Evolutionary conservation across 345 rosid genomes (phyloP).

Genomic region (Raphanus raphanistrum): DNA sequence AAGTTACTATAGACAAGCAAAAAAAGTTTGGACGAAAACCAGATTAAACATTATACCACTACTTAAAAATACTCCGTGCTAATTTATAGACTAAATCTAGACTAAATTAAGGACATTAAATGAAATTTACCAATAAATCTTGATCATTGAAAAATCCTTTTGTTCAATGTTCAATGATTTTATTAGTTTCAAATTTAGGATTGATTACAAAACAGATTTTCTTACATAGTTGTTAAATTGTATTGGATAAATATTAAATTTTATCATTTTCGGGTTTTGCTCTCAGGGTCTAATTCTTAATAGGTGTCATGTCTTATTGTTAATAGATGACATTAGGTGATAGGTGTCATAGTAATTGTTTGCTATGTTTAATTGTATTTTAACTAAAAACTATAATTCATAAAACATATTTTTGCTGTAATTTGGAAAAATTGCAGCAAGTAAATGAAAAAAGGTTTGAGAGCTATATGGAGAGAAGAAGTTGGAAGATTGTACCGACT

Average conservation of each 20-base stretch:
- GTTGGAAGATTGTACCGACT: no score
- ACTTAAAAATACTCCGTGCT: neutral
- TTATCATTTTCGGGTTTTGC: neutral
- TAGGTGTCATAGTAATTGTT: neutral
- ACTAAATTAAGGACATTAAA: neutral
- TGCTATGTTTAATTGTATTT: no score
- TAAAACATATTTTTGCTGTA: no score
- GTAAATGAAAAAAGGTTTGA: no score
- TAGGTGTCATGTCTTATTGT: neutral
- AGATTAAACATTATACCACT: neutral
- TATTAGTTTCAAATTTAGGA: neutral
- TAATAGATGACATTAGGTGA: neutral
- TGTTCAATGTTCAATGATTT: neutral
- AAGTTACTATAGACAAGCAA: neutral
- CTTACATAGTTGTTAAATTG: neutral
- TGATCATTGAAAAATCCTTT: neutral
- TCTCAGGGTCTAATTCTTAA: neutral
- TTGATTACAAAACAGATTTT: neutral
- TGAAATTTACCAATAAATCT: neutral
- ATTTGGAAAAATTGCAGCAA: no score
- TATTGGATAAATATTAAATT: neutral
- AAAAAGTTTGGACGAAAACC: neutral
- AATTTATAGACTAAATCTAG: neutral
- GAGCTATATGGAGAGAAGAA: no score
- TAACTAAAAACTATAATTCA: no score